phyloP scores from a whole-genome alignment of 1,284 basidiomycete species.

The Phellopilus nigrolimitatus region DNA sequence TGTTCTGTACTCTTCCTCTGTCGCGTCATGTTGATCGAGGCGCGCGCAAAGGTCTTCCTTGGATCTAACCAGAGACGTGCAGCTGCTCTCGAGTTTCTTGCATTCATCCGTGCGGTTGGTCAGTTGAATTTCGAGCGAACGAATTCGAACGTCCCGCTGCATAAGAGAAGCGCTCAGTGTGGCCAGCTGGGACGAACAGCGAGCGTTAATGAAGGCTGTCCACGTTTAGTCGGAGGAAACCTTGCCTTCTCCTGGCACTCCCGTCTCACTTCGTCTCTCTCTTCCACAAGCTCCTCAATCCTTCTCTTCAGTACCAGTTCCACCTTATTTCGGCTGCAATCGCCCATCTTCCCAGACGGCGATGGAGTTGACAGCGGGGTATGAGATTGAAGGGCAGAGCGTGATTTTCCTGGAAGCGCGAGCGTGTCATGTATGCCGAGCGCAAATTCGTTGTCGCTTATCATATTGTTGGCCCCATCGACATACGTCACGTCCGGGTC shows the following conservation, averaged over 20 bases:
- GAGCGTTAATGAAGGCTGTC: no score
- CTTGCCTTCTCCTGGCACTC: background rate
- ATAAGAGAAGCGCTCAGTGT: background rate
- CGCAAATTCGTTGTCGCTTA: background rate
- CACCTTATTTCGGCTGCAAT: background rate
- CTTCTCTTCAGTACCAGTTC: background rate
- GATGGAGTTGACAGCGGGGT: background rate
- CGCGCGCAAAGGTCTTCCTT: background rate
- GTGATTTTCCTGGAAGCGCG: background rate
- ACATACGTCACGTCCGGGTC: background rate
- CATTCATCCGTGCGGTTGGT: background rate
- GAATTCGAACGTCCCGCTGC: background rate
- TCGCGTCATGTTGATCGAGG: background rate
- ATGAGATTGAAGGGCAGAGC: background rate
- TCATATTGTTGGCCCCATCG: background rate
- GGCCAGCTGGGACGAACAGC: no score
- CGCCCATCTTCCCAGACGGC: background rate
- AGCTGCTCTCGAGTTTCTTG: background rate
- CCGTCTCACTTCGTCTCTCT: background rate
- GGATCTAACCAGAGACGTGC: background rate
- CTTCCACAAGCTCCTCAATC: constrained; percentile 1
- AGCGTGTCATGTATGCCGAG: background rate
- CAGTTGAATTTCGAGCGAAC: background rate
- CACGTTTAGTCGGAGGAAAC: background rate
- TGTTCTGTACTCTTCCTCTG: background rate